These are phyloP conservation scores for Leccinum disarticulatum DNA, from an alignment of 768 basidiomycete species.

Conservation along the genomic window DNA sequence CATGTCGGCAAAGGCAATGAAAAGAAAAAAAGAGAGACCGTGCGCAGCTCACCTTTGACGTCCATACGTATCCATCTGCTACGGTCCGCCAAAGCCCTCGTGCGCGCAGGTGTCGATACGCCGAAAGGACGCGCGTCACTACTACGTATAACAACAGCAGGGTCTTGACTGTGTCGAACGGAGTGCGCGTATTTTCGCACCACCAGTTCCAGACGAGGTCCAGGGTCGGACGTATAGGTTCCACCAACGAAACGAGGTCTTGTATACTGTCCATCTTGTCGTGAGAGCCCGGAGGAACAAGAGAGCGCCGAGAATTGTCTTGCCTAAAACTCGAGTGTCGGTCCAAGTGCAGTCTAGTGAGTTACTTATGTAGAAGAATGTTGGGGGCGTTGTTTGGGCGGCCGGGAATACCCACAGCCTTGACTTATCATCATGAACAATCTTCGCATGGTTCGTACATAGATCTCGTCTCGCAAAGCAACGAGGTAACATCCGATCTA, in stretches of 20 bases:
- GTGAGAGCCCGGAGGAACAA: neutral
- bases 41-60: constrained; percentile 21
- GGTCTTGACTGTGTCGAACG: constrained; percentile 33
- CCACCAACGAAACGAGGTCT: constrained; percentile 10
- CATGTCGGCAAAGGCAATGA: neutral
- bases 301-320: too few relatives aligned
- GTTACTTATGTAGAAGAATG: neutral
- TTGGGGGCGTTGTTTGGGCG: neutral
- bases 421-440: constrained; percentile 34
- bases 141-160: constrained; percentile 37
- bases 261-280: constrained; percentile 10
- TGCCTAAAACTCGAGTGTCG: too few relatives aligned
- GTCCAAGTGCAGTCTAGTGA: too few relatives aligned
- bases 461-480: neutral
- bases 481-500: neutral
- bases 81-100: constrained; percentile 33
- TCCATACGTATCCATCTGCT: constrained; percentile 28
- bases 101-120: constrained; percentile 38
- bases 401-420: neutral
- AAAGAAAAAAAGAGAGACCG: neutral
- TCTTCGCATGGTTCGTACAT: constrained; percentile 55
- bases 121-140: constrained; percentile 23
- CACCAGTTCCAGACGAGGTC: constrained; percentile 19
- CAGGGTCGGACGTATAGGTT: constrained; percentile 2
- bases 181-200: constrained; percentile 10